Evolutionary conservation across 805 yeast species (phyloP).

Genomic region (Pichia deserticola): DNA sequence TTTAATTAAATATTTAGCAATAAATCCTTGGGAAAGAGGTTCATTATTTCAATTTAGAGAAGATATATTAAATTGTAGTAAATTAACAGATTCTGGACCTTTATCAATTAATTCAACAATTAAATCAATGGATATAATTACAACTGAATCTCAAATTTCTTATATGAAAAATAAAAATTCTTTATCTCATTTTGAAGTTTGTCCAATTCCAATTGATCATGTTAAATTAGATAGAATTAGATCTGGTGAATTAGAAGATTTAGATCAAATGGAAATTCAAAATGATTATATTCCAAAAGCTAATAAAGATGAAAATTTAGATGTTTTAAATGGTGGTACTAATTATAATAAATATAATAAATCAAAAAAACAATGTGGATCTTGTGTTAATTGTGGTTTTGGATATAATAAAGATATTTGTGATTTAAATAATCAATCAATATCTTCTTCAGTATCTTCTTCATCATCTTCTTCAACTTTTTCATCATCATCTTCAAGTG

Average conservation of each 20-base stretch:
- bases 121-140: conserved; percentile 19
- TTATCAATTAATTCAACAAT: conserved; percentile 24
- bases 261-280: conserved; percentile 23
- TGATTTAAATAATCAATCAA: neutral
- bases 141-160: conserved; percentile 21
- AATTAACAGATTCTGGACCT: conserved; percentile 29
- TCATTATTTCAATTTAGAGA: conserved; percentile 32
- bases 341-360: neutral
- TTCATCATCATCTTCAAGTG: neutral
- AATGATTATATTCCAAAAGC: conserved; percentile 24
- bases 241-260: conserved; percentile 23
- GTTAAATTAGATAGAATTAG: conserved; percentile 23
- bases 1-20: conserved; percentile 35
- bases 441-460: neutral
- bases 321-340: conserved; percentile 1
- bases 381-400: conserved; percentile 24
- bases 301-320: conserved; percentile 9
- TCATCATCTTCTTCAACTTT: neutral
- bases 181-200: conserved; percentile 16
- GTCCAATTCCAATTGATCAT: conserved; percentile 31
- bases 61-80: conserved; percentile 28
- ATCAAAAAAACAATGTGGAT: conserved; percentile 20
- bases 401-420: conserved; percentile 10
- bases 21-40: conserved; percentile 45
- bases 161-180: neutral